Conservation (phyloP, 2,329 filamentous ascomycete species). For the Mariannaea elegans region DNA sequence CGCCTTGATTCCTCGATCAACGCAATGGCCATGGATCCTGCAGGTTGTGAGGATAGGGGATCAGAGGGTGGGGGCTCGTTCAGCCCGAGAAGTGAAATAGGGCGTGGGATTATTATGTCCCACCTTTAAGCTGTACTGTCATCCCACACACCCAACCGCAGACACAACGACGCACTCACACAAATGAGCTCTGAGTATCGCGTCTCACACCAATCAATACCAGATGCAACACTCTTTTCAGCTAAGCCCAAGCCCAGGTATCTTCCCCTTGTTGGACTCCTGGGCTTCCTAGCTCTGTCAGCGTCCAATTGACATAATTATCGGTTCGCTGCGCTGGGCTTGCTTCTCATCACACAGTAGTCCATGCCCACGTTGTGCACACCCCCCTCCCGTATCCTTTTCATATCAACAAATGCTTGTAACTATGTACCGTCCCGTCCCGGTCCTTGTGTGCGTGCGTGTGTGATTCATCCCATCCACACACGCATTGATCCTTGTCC, state of each 20-base stretch:
- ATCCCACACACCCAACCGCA: too few species aligned
- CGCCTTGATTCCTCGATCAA: background rate
- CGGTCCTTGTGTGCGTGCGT: background rate
- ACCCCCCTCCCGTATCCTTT: background rate
- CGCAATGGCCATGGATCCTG: constrained; percentile 21
- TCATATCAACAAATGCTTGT: background rate
- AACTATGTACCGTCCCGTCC: background rate
- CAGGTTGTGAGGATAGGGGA: background rate
- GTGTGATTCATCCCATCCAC: background rate
- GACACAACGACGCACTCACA: too few species aligned
- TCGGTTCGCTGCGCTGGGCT: too few species aligned
- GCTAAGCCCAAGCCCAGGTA: too few species aligned
- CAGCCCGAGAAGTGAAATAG: background rate
- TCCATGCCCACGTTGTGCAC: background rate
- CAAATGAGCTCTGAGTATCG: too few species aligned
- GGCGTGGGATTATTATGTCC: constrained; percentile 5
- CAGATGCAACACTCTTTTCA: too few species aligned
- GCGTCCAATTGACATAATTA: too few species aligned
- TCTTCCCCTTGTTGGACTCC: too few species aligned
- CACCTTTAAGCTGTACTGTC: too few species aligned
- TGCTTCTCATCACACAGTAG: too few species aligned
- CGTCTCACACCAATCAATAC: too few species aligned
- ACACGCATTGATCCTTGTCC: background rate
- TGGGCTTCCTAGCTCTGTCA: too few species aligned
- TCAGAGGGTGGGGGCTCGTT: background rate